phyloP scores from a whole-genome alignment of 2,329 filamentous ascomycete species.

The Berkeleyomyces basicola region DNA sequence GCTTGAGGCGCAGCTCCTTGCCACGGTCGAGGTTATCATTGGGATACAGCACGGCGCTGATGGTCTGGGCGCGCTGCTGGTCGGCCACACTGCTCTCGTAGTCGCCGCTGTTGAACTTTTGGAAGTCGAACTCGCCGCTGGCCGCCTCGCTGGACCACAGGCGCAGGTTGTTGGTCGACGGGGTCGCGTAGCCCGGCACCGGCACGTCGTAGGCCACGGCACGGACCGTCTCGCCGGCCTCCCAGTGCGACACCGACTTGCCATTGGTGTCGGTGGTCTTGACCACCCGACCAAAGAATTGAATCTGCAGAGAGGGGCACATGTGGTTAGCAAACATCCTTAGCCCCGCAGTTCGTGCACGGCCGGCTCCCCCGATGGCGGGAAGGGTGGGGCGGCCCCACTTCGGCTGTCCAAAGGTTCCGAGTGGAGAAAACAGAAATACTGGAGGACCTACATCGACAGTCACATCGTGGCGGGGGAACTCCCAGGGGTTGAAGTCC shows the following conservation, averaged over 20 bases:
- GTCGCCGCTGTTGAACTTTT: slow-evolving; percentile 96
- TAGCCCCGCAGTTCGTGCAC: not conserved
- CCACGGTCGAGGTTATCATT: slow-evolving; percentile 95
- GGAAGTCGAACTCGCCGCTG: slow-evolving; percentile 95
- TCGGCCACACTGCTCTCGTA: slow-evolving; percentile 98
- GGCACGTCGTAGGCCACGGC: slow-evolving; percentile 88
- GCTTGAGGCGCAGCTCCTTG: slow-evolving; percentile 93
- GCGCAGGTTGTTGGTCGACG: slow-evolving; percentile 88
- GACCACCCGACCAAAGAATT: slow-evolving; percentile 80
- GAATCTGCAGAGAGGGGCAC: slow-evolving; percentile 35
- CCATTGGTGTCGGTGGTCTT: slow-evolving; percentile 62
- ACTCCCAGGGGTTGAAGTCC: slow-evolving; percentile 99
- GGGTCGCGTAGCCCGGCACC: slow-evolving; percentile 78
- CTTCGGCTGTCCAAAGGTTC: not conserved
- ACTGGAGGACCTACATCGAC: slow-evolving; percentile 49
- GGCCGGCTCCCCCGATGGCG: not conserved
- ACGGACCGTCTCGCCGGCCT: slow-evolving; percentile 81
- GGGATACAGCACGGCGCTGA: slow-evolving; percentile 91
- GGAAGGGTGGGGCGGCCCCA: not conserved
- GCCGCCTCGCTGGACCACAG: slow-evolving; percentile 97
- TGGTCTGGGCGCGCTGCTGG: slow-evolving; percentile 96
- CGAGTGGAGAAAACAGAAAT: not conserved
- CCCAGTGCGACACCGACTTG: slow-evolving; percentile 62
- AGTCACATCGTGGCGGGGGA: slow-evolving; percentile 83
- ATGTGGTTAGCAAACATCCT: not conserved